Conservation (phyloP, 495 filamentous ascomycete genomes). For the Xeromyces bisporus region DNA sequence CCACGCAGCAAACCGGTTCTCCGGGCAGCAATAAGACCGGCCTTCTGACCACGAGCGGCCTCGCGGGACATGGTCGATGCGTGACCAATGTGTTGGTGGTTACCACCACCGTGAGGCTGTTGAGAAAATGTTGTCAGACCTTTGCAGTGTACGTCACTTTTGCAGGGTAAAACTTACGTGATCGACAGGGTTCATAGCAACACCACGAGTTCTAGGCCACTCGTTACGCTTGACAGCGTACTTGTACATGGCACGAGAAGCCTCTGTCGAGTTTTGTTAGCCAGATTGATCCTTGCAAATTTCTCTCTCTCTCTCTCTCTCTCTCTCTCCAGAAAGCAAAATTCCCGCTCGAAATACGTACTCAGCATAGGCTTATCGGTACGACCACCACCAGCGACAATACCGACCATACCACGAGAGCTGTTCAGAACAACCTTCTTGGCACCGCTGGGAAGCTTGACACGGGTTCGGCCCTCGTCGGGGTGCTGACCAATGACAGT, state of each 20-base stretch:
- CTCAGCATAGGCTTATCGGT: constrained; percentile 98
- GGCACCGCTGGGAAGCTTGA: constrained; percentile 96
- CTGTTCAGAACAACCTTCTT: constrained; percentile 95
- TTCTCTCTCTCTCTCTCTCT: neutral
- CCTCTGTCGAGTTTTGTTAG: constrained; percentile 40
- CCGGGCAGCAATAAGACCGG: constrained; percentile 98
- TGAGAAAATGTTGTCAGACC: constrained; percentile 19
- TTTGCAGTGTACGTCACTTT: too few relatives aligned
- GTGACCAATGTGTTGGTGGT: constrained; percentile 99
- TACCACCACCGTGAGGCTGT: constrained; percentile 98
- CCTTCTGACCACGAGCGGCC: constrained; percentile 97
- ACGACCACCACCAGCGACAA: constrained; percentile 96
- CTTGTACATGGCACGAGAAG: constrained; percentile 97
- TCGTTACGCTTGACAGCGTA: constrained; percentile 99
- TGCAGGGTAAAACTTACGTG: constrained; percentile 49
- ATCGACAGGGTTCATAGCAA: constrained; percentile 99
- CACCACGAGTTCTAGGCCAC: constrained; percentile 99
- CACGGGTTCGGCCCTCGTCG: constrained; percentile 96
- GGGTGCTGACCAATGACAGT: constrained; percentile 98
- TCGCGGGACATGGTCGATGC: constrained; percentile 97
- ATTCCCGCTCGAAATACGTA: constrained; percentile 21
- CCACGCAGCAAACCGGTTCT: constrained; percentile 97
- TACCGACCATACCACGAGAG: constrained; percentile 96
- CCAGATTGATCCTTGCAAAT: neutral
- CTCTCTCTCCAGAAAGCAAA: neutral